These are phyloP conservation scores for Fragilaria crotonensis DNA, from an alignment of 108 stramenopile genomes.

Conservation along the genomic window DNA sequence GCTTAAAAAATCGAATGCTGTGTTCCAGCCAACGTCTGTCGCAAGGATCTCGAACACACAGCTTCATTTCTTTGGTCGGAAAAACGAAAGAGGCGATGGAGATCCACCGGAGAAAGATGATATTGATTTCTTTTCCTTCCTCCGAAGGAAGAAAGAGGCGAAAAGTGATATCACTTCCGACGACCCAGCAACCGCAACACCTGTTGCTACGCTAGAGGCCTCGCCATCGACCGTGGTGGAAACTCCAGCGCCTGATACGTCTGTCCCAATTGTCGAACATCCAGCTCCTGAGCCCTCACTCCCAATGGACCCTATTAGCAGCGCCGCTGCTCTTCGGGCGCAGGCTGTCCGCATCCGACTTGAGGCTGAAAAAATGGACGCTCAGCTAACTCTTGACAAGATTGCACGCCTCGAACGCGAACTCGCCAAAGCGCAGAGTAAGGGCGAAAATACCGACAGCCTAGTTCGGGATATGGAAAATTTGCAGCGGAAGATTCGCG, in stretches of 20 bases:
- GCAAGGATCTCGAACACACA: too few species aligned
- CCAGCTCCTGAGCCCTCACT: neutral
- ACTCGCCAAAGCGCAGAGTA: constrained; percentile 8
- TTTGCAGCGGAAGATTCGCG: constrained; percentile 5
- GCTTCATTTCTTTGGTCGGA: neutral
- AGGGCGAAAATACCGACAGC: constrained; percentile 2
- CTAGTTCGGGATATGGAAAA: constrained; percentile 6
- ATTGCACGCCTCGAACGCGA: constrained; percentile 50
- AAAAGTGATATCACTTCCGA: neutral
- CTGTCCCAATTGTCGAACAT: too few species aligned
- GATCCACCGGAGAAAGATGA: neutral
- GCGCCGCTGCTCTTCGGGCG: constrained; percentile 34
- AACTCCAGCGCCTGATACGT: too few species aligned
- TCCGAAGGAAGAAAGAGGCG: constrained; percentile 1
- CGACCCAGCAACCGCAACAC: neutral
- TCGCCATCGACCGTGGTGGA: neutral
- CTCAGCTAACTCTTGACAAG: constrained; percentile 57
- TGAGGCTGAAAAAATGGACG: constrained; percentile 63
- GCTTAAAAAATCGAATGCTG: too few species aligned
- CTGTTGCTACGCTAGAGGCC: neutral
- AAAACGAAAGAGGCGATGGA: neutral
- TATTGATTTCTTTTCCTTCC: neutral
- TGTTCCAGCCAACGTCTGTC: too few species aligned
- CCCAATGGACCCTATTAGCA: constrained; percentile 6
- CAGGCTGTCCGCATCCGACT: constrained; percentile 56